Evolutionary conservation across 306 rosid genomes (phyloP), one percentile per base, ranked within the genome.

Genomic region (Styphnolobium japonicum): DNA sequence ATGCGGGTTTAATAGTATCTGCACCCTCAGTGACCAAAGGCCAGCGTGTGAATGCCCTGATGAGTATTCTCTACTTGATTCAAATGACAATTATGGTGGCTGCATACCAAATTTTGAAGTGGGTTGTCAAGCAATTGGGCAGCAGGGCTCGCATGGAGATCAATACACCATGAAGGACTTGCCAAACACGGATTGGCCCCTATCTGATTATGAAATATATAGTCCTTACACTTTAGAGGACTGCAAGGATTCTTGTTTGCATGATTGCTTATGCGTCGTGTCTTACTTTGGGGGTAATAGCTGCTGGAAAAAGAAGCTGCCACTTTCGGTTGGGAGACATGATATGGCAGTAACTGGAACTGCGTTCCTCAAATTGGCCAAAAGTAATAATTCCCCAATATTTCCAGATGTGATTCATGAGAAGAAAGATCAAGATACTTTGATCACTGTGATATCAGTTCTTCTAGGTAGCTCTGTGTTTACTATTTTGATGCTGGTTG

Each of bases 1-100:
- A 18, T 87, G 90, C 22, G 88, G 88, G 6, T 70, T 62, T 45
- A 81, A 87, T 53, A 81, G 82, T 12, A 46, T 81, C 15, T 87
- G 90, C 48, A 25, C 36, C 0, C 66, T 62, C 1, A 36, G 10
- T 4, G 71, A 71, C 19, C 0, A 0, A 36, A 73, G 76, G 40
- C 75, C 76, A 2, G 18, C 0, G 5, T 48, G 55, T 2, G 14
- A 12, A 12, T 48, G 55, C 16, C 19, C 19, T 2, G 21, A 14
- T 1, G 55, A 19, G 4, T 48, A 48, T 15, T 48, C 55, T 12
- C 55, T 6, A n/a, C 6, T 48, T 48, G 55, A 48, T 48, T 1
- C 55, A 48, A 48, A 0, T 14, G 21, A 48, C 14, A n/a, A 5
- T 0, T n/a, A 2, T n/a, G 19, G 55, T 3, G 7, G 19, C 5